Conservation (phyloP, 805 yeast species). For the Lipomyces japonicus region DNA sequence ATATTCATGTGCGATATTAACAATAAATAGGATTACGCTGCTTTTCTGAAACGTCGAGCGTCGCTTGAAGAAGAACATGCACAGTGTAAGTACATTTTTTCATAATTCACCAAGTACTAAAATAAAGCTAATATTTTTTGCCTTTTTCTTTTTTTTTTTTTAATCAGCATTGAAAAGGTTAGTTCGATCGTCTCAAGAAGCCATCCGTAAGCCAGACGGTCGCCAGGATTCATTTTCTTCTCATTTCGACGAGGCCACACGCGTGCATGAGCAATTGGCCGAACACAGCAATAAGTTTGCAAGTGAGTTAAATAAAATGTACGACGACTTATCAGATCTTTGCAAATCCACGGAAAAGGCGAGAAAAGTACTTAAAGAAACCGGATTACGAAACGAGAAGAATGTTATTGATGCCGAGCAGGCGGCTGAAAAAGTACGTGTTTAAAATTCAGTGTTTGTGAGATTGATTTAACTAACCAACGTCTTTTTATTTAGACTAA, state of each 20-base stretch:
- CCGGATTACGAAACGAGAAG: conserved; percentile 74
- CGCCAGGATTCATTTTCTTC: conserved; percentile 63
- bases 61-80: conserved; percentile 69
- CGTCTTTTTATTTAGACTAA: conserved; percentile 49
- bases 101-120: background rate
- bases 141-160: background rate
- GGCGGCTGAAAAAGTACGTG: conserved; percentile 62
- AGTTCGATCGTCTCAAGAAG: conserved; percentile 51
- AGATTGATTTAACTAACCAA: background rate
- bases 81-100: conserved; percentile 17
- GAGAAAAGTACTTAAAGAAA: conserved; percentile 77
- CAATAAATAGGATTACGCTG: conserved; percentile 52
- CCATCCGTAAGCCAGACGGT: conserved; percentile 48
- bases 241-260: conserved; percentile 65
- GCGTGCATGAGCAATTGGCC: conserved; percentile 76
- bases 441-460: background rate
- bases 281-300: conserved; percentile 61
- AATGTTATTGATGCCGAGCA: conserved; percentile 77
- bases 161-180: conserved; percentile 67
- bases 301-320: conserved; percentile 75
- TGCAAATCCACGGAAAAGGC: conserved; percentile 64
- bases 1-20: background rate
- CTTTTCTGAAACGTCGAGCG: conserved; percentile 74
- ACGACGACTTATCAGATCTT: conserved; percentile 74
- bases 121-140: background rate